Conservation (phyloP, 2,329 filamentous ascomycete genomes). For the Leptographium lundbergii region DNA sequence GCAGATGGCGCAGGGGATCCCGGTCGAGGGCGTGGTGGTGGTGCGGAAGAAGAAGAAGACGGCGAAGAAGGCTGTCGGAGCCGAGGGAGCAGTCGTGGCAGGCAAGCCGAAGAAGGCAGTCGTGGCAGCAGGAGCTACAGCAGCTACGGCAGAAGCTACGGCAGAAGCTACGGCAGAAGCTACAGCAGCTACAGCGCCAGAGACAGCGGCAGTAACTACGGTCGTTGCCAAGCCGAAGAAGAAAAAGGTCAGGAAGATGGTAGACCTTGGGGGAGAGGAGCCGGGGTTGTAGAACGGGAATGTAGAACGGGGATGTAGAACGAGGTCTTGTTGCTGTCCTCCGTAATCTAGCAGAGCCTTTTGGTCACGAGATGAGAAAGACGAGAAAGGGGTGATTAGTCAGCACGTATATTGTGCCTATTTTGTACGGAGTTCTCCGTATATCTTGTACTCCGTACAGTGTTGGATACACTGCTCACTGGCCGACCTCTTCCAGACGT, state of each 20-base stretch:
- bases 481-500: conserved; percentile 22
- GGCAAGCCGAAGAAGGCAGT: conserved; percentile 42
- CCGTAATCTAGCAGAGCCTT: too few relatives aligned
- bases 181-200: neutral
- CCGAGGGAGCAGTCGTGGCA: conserved; percentile 35
- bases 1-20: conserved; percentile 55
- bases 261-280: conserved; percentile 10
- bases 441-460: too few relatives aligned
- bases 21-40: conserved; percentile 52
- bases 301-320: too few relatives aligned
- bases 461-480: neutral
- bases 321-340: too few relatives aligned
- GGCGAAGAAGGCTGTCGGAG: conserved; percentile 50
- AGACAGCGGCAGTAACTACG: conserved; percentile 32
- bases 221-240: conserved; percentile 17
- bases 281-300: neutral
- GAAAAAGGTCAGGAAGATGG: conserved; percentile 16
- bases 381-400: too few relatives aligned
- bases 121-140: conserved; percentile 4
- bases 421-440: too few relatives aligned
- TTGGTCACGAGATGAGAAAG: too few relatives aligned
- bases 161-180: neutral
- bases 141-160: neutral
- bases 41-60: conserved; percentile 54
- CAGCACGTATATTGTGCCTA: too few relatives aligned